A percentile compares a stretch with the other conserved stretches of the same genome.
phyloP scores from a whole-genome alignment of 2,329 filamentous ascomycete species.

The Trichoderma sp. region DNA sequence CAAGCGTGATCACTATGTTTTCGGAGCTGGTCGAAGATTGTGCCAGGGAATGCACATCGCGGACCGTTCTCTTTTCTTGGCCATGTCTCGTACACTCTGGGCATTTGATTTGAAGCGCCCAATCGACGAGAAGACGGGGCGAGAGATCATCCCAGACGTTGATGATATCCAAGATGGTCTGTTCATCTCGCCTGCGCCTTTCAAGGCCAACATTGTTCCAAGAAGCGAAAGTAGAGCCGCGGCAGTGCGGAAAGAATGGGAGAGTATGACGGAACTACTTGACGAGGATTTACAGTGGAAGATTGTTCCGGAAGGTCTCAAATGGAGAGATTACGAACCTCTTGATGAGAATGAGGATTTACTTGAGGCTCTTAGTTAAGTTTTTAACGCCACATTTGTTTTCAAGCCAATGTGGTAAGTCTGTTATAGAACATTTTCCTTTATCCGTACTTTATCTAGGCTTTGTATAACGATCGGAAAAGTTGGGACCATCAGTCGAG shows the following conservation, averaged over 20 bases:
- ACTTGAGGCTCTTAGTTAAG: background rate
- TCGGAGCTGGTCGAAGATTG: constrained; percentile 41
- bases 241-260: constrained; percentile 13
- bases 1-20: constrained; percentile 33
- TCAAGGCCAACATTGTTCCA: constrained; percentile 29
- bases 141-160: constrained; percentile 17
- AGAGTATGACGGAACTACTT: background rate
- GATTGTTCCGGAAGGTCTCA: constrained; percentile 17
- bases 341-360: background rate
- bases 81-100: constrained; percentile 47
- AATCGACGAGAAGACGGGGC: constrained; percentile 5
- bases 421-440: background rate
- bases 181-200: constrained; percentile 6
- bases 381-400: background rate
- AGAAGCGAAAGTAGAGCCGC: constrained; percentile 28
- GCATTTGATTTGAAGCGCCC: constrained; percentile 47
- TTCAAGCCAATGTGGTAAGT: background rate
- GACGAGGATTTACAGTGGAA: constrained; percentile 21
- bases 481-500: too few species aligned
- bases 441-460: background rate
- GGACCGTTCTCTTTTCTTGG: constrained; percentile 37
- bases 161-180: constrained; percentile 22
- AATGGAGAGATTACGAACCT: constrained; percentile 19
- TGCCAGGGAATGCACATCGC: constrained; percentile 40
- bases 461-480: background rate